phyloP scores from a whole-genome alignment of 108 stramenopile genomes.

The Cyclotella baltica region DNA sequence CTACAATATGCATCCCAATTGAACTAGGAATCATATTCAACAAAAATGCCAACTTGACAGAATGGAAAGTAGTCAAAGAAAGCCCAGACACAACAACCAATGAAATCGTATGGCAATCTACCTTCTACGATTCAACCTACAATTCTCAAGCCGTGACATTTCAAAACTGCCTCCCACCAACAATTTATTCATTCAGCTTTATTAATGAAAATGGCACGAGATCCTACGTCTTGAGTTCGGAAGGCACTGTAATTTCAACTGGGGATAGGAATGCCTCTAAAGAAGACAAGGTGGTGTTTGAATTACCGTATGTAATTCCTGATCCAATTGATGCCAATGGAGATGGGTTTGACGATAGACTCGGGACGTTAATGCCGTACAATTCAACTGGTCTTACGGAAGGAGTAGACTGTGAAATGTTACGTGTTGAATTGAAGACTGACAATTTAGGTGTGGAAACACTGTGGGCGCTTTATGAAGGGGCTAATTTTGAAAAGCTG shows the following conservation, averaged over 20 bases:
- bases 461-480: slow-evolving; percentile 42
- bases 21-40: slow-evolving; percentile 49
- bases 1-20: slow-evolving; percentile 35
- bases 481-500: slow-evolving; percentile 14
- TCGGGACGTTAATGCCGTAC: slow-evolving; percentile 40
- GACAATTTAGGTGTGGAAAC: slow-evolving; percentile 44
- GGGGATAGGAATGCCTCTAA: slow-evolving; percentile 28
- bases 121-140: slow-evolving; percentile 28
- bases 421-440: slow-evolving; percentile 32
- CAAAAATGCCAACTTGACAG: slow-evolving; percentile 32
- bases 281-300: slow-evolving; percentile 28
- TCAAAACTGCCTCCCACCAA: slow-evolving; percentile 26
- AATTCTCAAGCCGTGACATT: slow-evolving; percentile 11
- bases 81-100: not conserved
- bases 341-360: slow-evolving; percentile 44
- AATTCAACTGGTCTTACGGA: slow-evolving; percentile 30
- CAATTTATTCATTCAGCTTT: slow-evolving; percentile 37
- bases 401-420: slow-evolving; percentile 43
- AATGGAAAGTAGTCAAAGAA: slow-evolving; percentile 34
- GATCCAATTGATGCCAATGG: slow-evolving; percentile 29
- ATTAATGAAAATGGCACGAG: slow-evolving; percentile 32
- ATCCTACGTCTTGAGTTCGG: slow-evolving; percentile 32
- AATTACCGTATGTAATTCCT: slow-evolving; percentile 35
- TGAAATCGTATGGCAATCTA: slow-evolving; percentile 37
- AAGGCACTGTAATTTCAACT: slow-evolving; percentile 31